Conservation (phyloP, 2,329 filamentous ascomycete genomes). For the Uncinocarpus reesii region DNA sequence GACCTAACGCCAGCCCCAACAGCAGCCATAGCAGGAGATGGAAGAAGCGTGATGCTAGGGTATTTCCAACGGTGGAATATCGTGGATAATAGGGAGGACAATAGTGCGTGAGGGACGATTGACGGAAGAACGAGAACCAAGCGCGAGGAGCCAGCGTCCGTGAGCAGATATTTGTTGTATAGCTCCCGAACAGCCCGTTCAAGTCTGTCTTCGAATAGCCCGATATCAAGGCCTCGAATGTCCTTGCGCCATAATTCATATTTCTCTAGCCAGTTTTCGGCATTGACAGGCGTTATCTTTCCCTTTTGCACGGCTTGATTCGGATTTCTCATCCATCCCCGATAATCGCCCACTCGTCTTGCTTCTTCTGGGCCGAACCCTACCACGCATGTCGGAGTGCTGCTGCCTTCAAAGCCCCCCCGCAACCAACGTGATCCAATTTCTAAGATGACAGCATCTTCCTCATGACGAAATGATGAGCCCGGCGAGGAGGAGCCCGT, state of each 20-base stretch:
- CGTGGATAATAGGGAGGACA: constrained; percentile 65
- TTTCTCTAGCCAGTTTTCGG: constrained; percentile 37
- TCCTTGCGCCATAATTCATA: constrained; percentile 72
- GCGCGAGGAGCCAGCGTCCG: constrained; percentile 56
- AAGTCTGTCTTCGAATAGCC: constrained; percentile 73
- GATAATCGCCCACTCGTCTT: constrained; percentile 70
- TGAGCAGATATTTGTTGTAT: constrained; percentile 62
- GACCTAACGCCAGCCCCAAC: constrained; percentile 74
- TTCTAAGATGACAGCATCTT: constrained; percentile 76
- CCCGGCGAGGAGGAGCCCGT: constrained; percentile 50
- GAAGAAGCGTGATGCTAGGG: constrained; percentile 70
- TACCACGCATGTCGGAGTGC: constrained; percentile 58
- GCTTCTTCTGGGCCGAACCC: constrained; percentile 66
- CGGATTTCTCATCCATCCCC: constrained; percentile 54
- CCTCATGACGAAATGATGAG: constrained; percentile 56
- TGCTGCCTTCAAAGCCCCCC: constrained; percentile 78
- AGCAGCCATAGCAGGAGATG: constrained; percentile 61
- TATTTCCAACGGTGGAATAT: constrained; percentile 73
- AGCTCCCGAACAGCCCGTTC: constrained; percentile 72
- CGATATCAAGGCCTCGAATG: constrained; percentile 61
- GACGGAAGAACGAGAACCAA: constrained; percentile 68
- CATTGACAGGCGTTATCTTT: constrained; percentile 20
- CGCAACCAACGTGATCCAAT: constrained; percentile 68
- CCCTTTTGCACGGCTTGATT: constrained; percentile 36
- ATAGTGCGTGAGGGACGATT: constrained; percentile 62